Base-by-base conservation (phyloP, 108 stramenopile species). In the Cyclotella cryptica region DNA sequence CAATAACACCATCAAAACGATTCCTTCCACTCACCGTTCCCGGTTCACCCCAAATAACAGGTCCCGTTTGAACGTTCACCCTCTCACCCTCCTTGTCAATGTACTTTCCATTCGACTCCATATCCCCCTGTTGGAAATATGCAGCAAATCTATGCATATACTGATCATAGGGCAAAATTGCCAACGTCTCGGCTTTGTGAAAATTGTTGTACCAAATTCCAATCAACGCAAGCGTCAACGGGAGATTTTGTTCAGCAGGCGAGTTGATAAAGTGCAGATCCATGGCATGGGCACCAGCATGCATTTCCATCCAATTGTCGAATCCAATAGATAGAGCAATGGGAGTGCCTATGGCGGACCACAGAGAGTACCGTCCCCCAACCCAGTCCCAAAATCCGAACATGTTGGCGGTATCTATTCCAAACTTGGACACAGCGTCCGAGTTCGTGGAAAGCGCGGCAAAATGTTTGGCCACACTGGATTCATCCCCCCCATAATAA, bases 371-470 rank as follows among this genome's bases (percentile, higher is more conserved):
- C 1, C 89, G 81, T 28, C 89, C 89, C 18, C 89, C 89, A 15
- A 89, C 89, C 89, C 89, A 89, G 83, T 88, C 86, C 85, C 93
- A 94, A 87, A 94, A 94, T 40, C 88, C 93, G 53, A 94, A 94
- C 90, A 98, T 94, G 79, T 98, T 98, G 11, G 86, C 84, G 52
- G 91, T 87, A 63, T 95, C 94, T 47, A 98, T 96, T n/a, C 97
- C 97, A 69, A 98, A 98, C 15, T 71, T 86, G 0, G 85, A 88
- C 11, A 92, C 92, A n/a, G 80, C 85, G 13, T 55, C 71, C 12
- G 72, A 78, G 57, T 92, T 91, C 46, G 93, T 94, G 17, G 86
- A 87, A 10, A 94, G 78, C 0, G 98, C 98, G 19, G 96, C 96
- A 73, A 98, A 96, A 89, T 99, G 98, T 86, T 94, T 90, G 66